Base-by-base conservation (phyloP, 1,284 basidiomycete genomes). In the Tylopilus sp. region DNA sequence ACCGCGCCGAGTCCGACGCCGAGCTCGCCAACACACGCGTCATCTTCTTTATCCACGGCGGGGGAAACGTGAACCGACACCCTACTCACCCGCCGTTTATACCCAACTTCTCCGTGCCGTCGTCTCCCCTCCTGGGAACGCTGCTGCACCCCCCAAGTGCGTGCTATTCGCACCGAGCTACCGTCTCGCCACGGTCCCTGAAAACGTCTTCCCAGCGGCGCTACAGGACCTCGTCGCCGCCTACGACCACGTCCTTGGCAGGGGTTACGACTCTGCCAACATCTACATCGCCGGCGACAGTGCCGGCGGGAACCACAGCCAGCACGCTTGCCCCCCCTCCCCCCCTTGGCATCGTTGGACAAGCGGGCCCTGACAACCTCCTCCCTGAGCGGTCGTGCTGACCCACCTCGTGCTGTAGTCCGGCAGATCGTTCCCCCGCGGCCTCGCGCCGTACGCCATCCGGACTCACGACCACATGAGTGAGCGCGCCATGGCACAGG, bases 11-110 rank as follows among this genome's bases (percentile, higher is more conserved):
- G 13, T 11, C 33, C 6, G 25, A 26, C 8, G n/a, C 38, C 15
- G 18, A 5, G 2, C 23, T 21, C 23, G 31, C 33, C 23, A 13
- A 55, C 9, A 46, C 53, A 18, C 50, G 26, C 16, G 52, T 65
- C 41, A 42, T 66, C 41, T 59, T 63, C 43, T 53, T 53, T 42
- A 44, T 64, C 10, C 61, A 67, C 8, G 63, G 64, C 9, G 64
- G 61, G 7, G 61, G 44, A 0, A 53, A 62, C 23, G 0, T 63
- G 21, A 0, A 25, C 2, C 53, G 65, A 0, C 63, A 65, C 37
- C 65, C 65, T 35, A 44, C 52, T 3, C 1, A 43, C 0, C 7
- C 1, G 1, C 28, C 41, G 0, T 58, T 44, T 64, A 41, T 12
- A 11, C 23, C 12, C 29, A 46, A 4, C 15, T 66, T 4, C 59